Conservation (phyloP, 2,329 filamentous ascomycete genomes). For the Leptographium flavum region DNA sequence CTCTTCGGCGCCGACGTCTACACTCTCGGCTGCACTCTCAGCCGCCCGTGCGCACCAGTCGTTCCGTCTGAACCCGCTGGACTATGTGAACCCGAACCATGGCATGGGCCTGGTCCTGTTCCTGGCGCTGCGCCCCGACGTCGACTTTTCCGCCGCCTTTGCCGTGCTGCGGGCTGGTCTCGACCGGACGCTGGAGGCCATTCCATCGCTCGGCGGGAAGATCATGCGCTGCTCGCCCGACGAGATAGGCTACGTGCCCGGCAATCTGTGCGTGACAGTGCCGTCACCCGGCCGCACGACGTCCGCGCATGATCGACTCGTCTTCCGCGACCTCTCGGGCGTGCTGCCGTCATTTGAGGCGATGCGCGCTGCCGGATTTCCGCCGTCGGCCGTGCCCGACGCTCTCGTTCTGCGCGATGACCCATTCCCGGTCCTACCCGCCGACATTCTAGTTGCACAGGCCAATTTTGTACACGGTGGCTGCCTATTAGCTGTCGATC, state of each 20-base stretch:
- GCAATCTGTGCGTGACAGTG: slow-evolving; percentile 1
- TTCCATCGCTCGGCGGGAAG: background rate
- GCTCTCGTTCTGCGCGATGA: slow-evolving; percentile 1
- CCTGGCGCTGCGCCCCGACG: background rate
- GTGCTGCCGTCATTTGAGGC: background rate
- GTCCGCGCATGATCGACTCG: background rate
- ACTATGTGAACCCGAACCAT: slow-evolving; percentile 3
- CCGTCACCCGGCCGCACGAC: background rate
- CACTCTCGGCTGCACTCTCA: background rate
- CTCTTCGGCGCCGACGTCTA: too few relatives aligned
- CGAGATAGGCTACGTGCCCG: background rate
- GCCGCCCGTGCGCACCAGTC: background rate
- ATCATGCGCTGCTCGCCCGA: slow-evolving; percentile 1
- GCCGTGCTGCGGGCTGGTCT: background rate
- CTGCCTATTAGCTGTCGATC: slow-evolving; percentile 1
- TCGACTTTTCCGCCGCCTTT: background rate
- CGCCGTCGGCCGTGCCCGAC: background rate
- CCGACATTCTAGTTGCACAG: slow-evolving; percentile 1
- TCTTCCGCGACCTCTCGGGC: background rate
- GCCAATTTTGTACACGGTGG: slow-evolving; percentile 2
- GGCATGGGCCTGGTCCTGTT: slow-evolving; percentile 3
- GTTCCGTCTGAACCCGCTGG: slow-evolving; percentile 1
- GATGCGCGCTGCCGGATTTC: background rate
- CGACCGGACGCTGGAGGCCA: background rate
- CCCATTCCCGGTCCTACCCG: background rate